Percentiles rank a stretch among this genome's conserved stretches.
These are phyloP conservation scores for Gillenia trifoliata DNA, from an alignment of 306 rosid species.

Conservation along the genomic window DNA sequence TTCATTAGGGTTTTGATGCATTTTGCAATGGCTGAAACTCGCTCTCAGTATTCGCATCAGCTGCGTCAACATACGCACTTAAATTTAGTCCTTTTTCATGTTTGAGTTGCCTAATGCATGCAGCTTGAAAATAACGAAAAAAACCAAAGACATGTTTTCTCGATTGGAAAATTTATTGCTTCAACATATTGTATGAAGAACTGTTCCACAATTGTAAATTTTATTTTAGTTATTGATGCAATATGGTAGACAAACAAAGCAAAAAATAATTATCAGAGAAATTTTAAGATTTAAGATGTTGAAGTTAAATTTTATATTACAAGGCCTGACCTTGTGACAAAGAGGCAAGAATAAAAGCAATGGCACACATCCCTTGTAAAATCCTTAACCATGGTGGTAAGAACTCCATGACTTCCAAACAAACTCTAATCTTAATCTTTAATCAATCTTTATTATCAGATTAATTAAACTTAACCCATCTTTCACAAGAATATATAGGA, in stretches of 20 bases:
- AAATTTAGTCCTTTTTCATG: background rate
- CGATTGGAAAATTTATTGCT: background rate
- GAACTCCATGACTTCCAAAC: background rate
- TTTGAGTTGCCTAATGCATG: too few relatives aligned
- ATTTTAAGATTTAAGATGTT: too few relatives aligned
- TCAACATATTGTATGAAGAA: background rate
- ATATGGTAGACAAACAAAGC: too few relatives aligned
- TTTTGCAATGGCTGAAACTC: background rate
- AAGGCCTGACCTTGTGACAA: conserved; percentile 5
- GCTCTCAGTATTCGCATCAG: background rate
- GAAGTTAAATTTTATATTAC: too few relatives aligned
- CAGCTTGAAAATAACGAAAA: too few relatives aligned
- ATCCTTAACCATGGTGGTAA: background rate
- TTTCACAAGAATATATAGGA: too few relatives aligned
- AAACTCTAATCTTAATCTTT: background rate
- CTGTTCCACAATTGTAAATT: too few relatives aligned
- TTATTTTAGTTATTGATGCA: too few relatives aligned
- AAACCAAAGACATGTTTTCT: background rate
- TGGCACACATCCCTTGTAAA: background rate
- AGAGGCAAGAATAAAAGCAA: background rate
- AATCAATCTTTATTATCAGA: too few relatives aligned
- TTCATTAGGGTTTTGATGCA: background rate
- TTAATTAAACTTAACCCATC: too few relatives aligned
- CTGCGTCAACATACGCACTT: background rate
- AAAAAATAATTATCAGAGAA: background rate